phyloP scores from a whole-genome alignment of 164 flowering plant species.

The Malania oleifera region DNA sequence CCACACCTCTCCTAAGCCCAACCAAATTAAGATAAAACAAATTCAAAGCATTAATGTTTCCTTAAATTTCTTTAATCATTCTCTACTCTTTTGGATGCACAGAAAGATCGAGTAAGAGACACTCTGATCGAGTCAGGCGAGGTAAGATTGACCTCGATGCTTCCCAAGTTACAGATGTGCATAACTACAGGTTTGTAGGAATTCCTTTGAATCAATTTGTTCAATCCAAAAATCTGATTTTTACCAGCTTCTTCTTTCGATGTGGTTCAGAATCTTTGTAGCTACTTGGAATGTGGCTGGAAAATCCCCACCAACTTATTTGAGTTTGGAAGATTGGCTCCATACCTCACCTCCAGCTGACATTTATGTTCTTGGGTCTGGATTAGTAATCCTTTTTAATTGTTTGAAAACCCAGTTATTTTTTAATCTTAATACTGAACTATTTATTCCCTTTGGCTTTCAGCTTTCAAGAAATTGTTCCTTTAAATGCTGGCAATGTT shows the following conservation, averaged over 20 bases:
- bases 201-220: constrained; percentile 1
- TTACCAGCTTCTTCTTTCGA: constrained; percentile 6
- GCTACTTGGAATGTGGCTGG: constrained; percentile 99
- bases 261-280: constrained; percentile 61
- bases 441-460: constrained; percentile 12
- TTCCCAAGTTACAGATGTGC: constrained; percentile 66
- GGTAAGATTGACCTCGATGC: constrained; percentile 65
- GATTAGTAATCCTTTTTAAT: background rate
- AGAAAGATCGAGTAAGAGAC: constrained; percentile 58
- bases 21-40: background rate
- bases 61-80: background rate
- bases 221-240: constrained; percentile 5
- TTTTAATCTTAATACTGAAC: background rate
- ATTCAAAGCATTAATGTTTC: background rate
- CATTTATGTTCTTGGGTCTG: constrained; percentile 95
- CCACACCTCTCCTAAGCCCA: constrained; percentile 25
- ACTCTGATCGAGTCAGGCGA: constrained; percentile 50
- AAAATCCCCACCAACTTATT: constrained; percentile 80
- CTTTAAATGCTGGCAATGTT: constrained; percentile 94
- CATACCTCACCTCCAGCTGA: constrained; percentile 96
- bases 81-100: constrained; percentile 16
- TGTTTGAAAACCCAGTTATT: background rate
- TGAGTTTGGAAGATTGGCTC: constrained; percentile 94
- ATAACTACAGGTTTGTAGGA: constrained; percentile 58
- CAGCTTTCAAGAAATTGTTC: constrained; percentile 98